Conservation (phyloP, 2,329 filamentous ascomycete genomes). For the Leptosphaerulina australis region DNA sequence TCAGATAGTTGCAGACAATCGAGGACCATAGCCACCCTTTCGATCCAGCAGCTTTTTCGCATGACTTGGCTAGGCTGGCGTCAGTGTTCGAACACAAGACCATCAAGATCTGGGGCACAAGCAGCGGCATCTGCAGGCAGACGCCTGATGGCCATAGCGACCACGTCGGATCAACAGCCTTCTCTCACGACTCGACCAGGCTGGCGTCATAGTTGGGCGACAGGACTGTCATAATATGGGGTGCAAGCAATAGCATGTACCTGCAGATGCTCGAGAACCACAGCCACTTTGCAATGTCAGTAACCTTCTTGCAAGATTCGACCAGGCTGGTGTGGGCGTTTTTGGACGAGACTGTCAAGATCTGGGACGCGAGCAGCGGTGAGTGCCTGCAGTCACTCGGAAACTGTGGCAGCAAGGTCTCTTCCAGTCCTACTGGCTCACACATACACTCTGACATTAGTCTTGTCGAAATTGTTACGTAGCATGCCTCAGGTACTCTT, state of each 20-base stretch:
- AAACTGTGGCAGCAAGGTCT: neutral
- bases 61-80: no score
- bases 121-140: constrained; percentile 4
- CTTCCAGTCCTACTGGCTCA: no score
- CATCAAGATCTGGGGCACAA: no score
- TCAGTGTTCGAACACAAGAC: no score
- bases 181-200: constrained; percentile 26
- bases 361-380: constrained; percentile 28
- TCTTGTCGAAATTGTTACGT: no score
- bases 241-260: constrained; percentile 19
- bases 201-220: constrained; percentile 27
- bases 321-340: constrained; percentile 1
- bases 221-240: constrained; percentile 24
- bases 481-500: no score
- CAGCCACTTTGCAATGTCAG: neutral
- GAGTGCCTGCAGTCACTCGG: constrained; percentile 20
- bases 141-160: constrained; percentile 20
- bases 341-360: neutral
- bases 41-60: no score
- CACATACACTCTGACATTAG: no score
- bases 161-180: constrained; percentile 23
- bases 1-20: no score
- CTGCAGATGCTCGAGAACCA: constrained; percentile 24
- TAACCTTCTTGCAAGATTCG: constrained; percentile 1
- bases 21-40: no score